These are phyloP conservation scores for Fraxinus quadrangulata DNA, from an alignment of 257 asterid genomes.

Conservation along the genomic window DNA sequence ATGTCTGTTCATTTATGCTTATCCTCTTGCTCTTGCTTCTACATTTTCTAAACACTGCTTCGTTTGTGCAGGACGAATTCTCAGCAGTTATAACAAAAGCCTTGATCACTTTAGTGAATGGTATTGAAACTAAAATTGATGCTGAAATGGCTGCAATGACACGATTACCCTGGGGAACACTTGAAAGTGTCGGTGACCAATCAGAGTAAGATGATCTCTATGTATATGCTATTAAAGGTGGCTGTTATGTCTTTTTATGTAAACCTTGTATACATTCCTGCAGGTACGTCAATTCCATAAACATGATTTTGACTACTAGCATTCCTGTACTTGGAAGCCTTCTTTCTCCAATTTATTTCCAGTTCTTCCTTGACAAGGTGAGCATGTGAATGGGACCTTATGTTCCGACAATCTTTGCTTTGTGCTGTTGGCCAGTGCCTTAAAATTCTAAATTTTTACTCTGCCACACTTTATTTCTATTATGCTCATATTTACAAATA, in stretches of 20 bases:
- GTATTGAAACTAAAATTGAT: slow-evolving; percentile 94
- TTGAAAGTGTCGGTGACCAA: slow-evolving; percentile 99
- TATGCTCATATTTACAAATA: not conserved
- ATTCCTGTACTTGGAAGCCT: slow-evolving; percentile 96
- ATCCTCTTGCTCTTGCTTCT: not conserved
- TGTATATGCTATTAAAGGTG: slow-evolving; percentile 23
- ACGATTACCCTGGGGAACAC: slow-evolving; percentile 96
- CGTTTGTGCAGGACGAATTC: slow-evolving; percentile 83
- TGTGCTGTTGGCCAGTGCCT: not conserved
- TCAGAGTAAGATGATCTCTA: slow-evolving; percentile 68
- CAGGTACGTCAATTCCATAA: slow-evolving; percentile 95
- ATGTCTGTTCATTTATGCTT: not conserved
- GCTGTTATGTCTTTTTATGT: slow-evolving; percentile 16
- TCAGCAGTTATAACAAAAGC: slow-evolving; percentile 95
- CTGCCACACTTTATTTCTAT: not conserved
- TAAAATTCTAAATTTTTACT: not conserved
- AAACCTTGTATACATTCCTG: slow-evolving; percentile 39
- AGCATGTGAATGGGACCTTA: not conserved
- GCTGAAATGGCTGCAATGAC: slow-evolving; percentile 97
- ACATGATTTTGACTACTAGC: slow-evolving; percentile 74
- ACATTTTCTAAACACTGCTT: slow-evolving; percentile 19
- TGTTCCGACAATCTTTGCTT: not conserved
- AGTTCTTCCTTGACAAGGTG: slow-evolving; percentile 88
- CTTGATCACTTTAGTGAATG: slow-evolving; percentile 85
- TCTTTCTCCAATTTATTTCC: slow-evolving; percentile 91